Base-by-base conservation (phyloP, 495 filamentous ascomycete genomes). In the Hypoxylon lienhwacheense region DNA sequence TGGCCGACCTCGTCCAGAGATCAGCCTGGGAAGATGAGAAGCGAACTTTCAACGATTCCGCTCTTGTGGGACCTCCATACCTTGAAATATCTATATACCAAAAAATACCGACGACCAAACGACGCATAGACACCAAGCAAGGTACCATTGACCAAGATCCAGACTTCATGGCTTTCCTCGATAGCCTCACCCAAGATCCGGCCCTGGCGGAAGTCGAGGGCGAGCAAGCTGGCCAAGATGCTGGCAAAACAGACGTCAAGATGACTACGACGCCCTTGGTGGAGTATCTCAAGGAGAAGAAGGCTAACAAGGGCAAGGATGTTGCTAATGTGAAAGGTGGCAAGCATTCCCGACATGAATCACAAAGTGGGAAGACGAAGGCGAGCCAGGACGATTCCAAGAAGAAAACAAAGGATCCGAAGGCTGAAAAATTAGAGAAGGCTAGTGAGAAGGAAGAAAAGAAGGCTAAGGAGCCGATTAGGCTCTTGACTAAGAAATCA, bases 71-170 rank as follows among this genome's bases (percentile, higher is more conserved):
- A 0, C 88, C 86, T 11, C 91, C 91, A 0, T 75, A 78, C 7
- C 73, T 96, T 10, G 91, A 97, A 63, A 87, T 89, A 63, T 82
- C 93, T 17, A 81, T 87, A 2, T 93, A 90, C 68, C 86, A 88
- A 41, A 88, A 89, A 57, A 79, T 86, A 0, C 90, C 95, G 11
- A 76, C 77, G 5, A 70, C 64, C 5, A 87, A 85, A 52, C 85
- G 79, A 61, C 84, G 89, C 16, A 80, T 81, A 36, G 93, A 98
- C 76, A 81, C 81, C 50, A 85, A 92, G 2, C 89, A 95, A 66
- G 93, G 95, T 33, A 95, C 89, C 4, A 97, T 98, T 50, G 93
- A 98, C 59, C 90, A 92, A 61, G 93, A 98, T 66, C 83, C 86
- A 0, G 93, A 97, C 48, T 97, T 97, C 57, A 95, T 96, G 71